Base-by-base conservation (phyloP, 164 flowering plant genomes). In the Aristolochia fimbriata region DNA sequence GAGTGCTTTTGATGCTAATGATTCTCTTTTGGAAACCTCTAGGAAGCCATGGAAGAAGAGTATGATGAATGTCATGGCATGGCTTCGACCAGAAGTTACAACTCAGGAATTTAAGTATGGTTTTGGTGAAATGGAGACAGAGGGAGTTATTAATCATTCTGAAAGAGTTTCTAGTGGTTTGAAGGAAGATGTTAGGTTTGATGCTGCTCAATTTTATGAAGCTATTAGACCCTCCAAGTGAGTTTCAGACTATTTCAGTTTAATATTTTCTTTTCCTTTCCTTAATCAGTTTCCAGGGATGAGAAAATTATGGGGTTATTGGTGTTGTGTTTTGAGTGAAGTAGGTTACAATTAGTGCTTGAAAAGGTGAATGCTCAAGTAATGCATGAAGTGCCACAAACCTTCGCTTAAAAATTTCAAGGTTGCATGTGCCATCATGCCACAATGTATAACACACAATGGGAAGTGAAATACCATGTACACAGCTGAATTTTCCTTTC, bases 181-280 rank as follows among this genome's bases (percentile, higher is more conserved):
- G 19, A 64, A 52, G 50, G 73, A 75, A 46, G 64, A 30, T 21
- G 63, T 65, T 14, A 78, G 73, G 59, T 85, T 88, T 71, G 87
- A 89, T 74, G 86, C 71, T 65, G 69, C 77, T 46, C 70, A 70
- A 17, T 89, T 92, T 70, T 92, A 89, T 66, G 96, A 92, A 73
- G 93, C 93, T 67, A 85, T 92, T 65, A 89, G 81, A 57, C 95
- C 87, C 65, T 81, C 96, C 73, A 92, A 92, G 98, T 92, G 70
- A 87, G 98, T 78, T 49, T 2, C 41, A 25, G 21, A 21, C 52
- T 49, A 49, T 49, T 49, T 3, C 47, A 46, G 15, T 49, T 50
- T 60, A 19, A 19, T 43, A 9, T 15, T 30, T 50, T 59, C 48
- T 47, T n/a, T 17, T 25, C 22, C 33, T 47, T 8, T 53, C n/a